A percentile compares a stretch with the other conserved stretches of the same genome.
Evolutionary conservation across 306 rosid genomes (phyloP).

Genomic region (Vigna hirtella): DNA sequence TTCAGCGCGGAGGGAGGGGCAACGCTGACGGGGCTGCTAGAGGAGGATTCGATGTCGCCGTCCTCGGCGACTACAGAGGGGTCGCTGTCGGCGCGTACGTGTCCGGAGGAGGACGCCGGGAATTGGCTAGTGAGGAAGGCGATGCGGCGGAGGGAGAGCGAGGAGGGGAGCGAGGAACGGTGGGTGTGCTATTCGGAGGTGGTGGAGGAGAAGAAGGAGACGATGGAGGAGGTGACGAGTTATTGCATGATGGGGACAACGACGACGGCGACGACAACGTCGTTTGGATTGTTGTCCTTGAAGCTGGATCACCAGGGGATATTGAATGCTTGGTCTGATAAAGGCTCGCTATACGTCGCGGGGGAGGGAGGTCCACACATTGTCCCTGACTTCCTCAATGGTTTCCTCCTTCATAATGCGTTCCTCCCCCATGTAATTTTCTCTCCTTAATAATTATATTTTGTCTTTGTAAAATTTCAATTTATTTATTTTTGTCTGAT

Average conservation of each 20-base stretch:
- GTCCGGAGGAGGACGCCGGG: constrained; percentile 23
- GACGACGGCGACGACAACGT: constrained; percentile 49
- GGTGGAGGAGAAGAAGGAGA: constrained; percentile 70
- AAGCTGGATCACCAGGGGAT: constrained; percentile 86
- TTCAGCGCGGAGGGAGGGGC: constrained; percentile 64
- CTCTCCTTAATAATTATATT: neutral
- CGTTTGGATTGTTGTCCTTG: constrained; percentile 61
- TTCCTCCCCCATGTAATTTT: constrained; percentile 51
- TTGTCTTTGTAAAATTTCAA: neutral
- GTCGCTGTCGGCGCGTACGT: constrained; percentile 49
- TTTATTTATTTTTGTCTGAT: neutral
- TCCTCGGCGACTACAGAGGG: constrained; percentile 52
- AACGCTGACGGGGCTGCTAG: constrained; percentile 62
- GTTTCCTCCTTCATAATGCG: constrained; percentile 28
- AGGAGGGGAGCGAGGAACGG: constrained; percentile 59
- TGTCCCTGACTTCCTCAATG: constrained; percentile 64
- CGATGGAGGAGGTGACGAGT: constrained; percentile 61
- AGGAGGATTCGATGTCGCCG: constrained; percentile 42
- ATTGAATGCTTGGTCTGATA: constrained; percentile 89
- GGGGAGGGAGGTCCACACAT: constrained; percentile 63
- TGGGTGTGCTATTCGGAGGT: constrained; percentile 95
- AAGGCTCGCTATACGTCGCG: constrained; percentile 71
- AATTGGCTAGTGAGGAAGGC: constrained; percentile 72
- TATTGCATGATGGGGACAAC: constrained; percentile 4
- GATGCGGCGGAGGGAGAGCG: constrained; percentile 68